Percentiles rank a stretch among this genome's conserved stretches.
phyloP scores from a whole-genome alignment of 352 stramenopile species.

The Pythium volutum region DNA sequence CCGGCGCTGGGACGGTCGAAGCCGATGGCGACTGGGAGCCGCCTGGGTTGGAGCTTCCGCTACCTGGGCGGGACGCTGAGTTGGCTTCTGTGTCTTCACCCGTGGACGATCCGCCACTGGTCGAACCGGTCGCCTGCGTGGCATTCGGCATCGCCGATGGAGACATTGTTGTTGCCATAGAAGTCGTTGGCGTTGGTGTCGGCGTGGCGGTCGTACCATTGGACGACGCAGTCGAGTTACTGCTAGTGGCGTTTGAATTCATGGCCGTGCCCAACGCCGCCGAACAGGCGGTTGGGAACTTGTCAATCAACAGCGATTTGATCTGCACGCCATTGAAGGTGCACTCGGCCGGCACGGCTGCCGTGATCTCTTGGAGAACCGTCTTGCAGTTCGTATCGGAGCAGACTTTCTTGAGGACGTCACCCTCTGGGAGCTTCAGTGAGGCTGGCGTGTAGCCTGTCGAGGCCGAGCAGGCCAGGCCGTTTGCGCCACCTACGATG shows the following conservation, averaged over 20 bases:
- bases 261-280: not conserved
- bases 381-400: slow-evolving; percentile 19
- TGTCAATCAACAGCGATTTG: slow-evolving; percentile 8
- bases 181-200: not conserved
- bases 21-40: not conserved
- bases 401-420: slow-evolving; percentile 20
- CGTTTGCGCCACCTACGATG: not conserved
- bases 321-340: not conserved
- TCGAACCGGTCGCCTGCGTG: not conserved
- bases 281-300: not conserved
- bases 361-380: slow-evolving; percentile 16
- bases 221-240: not conserved
- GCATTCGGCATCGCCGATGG: not conserved
- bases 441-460: not conserved
- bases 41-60: not conserved
- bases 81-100: not conserved
- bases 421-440: slow-evolving; percentile 8
- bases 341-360: slow-evolving; percentile 11
- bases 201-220: not conserved
- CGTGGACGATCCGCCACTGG: not conserved
- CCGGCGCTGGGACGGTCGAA: not conserved
- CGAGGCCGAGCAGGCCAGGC: slow-evolving; percentile 2
- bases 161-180: no score
- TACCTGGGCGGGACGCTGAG: not conserved
- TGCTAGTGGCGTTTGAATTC: not conserved